Percentiles rank a stretch among this genome's conserved stretches.
Conservation (phyloP, 2,329 filamentous ascomycete species). For the Sporothrix euskadiensis region DNA sequence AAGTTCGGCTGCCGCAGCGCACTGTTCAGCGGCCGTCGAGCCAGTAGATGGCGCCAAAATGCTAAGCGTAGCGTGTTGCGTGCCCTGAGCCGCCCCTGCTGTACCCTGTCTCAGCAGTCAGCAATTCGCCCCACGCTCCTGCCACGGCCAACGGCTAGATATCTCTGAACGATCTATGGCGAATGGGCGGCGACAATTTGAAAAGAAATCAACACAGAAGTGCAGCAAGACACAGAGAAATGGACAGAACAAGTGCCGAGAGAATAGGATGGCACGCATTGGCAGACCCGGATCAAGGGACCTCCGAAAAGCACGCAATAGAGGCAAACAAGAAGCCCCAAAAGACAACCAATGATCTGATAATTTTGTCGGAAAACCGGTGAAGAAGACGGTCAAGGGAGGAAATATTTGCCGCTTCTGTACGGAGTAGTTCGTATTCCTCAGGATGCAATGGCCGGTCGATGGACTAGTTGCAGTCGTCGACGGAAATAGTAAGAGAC, state of each 20-base stretch:
- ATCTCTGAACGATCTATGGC: slow-evolving; percentile 26
- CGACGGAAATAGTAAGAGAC: not conserved
- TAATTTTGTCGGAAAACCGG: not conserved
- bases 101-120: slow-evolving; percentile 6
- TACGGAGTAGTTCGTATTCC: not conserved
- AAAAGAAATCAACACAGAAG: not conserved
- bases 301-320: not conserved
- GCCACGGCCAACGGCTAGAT: slow-evolving; percentile 3
- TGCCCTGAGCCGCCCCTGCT: not conserved
- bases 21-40: not conserved
- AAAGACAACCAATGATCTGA: not conserved
- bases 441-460: not conserved
- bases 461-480: not conserved
- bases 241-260: not conserved
- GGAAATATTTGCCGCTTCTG: not conserved
- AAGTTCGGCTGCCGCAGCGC: not conserved
- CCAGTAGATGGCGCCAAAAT: slow-evolving; percentile 13
- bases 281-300: not conserved
- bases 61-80: not conserved
- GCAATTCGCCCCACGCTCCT: not conserved
- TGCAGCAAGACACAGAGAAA: not conserved
- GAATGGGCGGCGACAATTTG: slow-evolving; percentile 23
- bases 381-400: not conserved
- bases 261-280: not conserved
- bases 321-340: not conserved